Evolutionary conservation across 129 eudicot genomes (phyloP).

Genomic region (sunflower (Helianthus annuus)): HanXRQr2.0-SUNRISE NC_035435.2:163302668-163303167

Average conservation of each 20-base stretch:
- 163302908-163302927: constrained; percentile 9
- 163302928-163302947: background rate
- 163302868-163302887: constrained; percentile 30
- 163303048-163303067: background rate
- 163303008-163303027: background rate
- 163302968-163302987: background rate
- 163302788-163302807: constrained; percentile 19
- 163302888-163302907: background rate
- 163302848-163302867: constrained; percentile 27
- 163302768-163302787: constrained; percentile 8
- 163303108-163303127: background rate
- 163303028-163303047: background rate
- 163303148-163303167: no score
- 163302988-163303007: constrained; percentile 4
- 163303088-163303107: background rate
- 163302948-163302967: background rate
- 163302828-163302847: constrained; percentile 21
- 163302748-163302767: constrained; percentile 78
- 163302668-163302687: constrained; percentile 85
- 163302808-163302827: background rate
- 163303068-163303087: background rate
- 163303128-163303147: background rate
- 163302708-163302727: constrained; percentile 75
- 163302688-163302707: constrained; percentile 93
- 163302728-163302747: constrained; percentile 91